phyloP scores from a whole-genome alignment of 108 stramenopile genomes.

The Nitzschia putrida region DNA sequence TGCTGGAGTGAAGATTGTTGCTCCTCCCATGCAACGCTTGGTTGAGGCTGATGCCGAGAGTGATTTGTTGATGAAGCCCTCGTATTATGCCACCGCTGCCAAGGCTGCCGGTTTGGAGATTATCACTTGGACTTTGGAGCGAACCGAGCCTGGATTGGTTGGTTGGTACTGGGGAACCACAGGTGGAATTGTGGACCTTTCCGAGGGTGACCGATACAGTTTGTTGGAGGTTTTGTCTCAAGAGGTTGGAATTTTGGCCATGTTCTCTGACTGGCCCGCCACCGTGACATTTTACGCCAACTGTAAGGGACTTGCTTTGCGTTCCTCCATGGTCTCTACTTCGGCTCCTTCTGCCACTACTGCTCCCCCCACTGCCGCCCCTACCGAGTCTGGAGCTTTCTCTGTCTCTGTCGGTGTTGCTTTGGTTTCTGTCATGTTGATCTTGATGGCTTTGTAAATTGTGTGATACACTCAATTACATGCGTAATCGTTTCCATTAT shows the following conservation, averaged over 20 bases:
- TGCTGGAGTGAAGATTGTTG: slow-evolving; percentile 57
- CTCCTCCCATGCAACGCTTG: slow-evolving; percentile 58
- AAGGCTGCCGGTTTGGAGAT: slow-evolving; percentile 52
- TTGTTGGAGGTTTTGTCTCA: slow-evolving; percentile 51
- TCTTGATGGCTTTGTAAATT: too few relatives aligned
- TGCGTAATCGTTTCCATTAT: too few relatives aligned
- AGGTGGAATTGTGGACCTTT: slow-evolving; percentile 17
- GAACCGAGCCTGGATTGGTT: slow-evolving; percentile 42
- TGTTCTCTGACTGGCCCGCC: slow-evolving; percentile 79
- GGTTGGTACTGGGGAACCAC: slow-evolving; percentile 45
- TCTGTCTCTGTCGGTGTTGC: too few relatives aligned
- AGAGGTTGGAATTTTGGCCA: slow-evolving; percentile 62
- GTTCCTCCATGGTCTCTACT: too few relatives aligned
- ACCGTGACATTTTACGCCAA: slow-evolving; percentile 73
- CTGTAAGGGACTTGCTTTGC: slow-evolving; percentile 48
- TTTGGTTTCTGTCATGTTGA: too few relatives aligned
- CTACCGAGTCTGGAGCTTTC: too few relatives aligned
- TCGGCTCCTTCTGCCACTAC: too few relatives aligned
- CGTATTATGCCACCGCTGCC: slow-evolving; percentile 32
- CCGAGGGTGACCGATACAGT: slow-evolving; percentile 50
- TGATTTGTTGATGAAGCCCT: slow-evolving; percentile 1
- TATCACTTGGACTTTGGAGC: slow-evolving; percentile 77
- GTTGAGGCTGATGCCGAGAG: slow-evolving; percentile 26
- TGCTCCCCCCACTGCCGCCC: too few relatives aligned
- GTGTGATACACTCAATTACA: too few relatives aligned